Conservation (phyloP, 2,329 filamentous ascomycete species). For the Alternaria metachromatica region DNA sequence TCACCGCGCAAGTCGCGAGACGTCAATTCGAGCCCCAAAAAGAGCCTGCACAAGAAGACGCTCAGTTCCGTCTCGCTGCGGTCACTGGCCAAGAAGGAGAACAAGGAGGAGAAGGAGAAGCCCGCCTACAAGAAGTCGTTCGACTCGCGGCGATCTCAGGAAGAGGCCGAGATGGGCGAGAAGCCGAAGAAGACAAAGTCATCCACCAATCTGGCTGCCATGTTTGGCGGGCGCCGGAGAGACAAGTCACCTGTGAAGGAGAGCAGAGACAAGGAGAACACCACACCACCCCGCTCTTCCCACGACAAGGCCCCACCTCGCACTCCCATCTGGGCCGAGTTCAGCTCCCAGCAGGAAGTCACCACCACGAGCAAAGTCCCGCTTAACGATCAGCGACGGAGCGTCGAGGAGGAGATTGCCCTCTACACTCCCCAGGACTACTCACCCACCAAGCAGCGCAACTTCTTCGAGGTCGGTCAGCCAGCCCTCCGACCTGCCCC, state of each 20-base stretch:
- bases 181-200: slow-evolving; percentile 79
- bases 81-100: slow-evolving; percentile 56
- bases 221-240: slow-evolving; percentile 77
- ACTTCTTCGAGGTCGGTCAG: slow-evolving; percentile 63
- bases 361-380: slow-evolving; percentile 53
- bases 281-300: slow-evolving; percentile 63
- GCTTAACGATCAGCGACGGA: slow-evolving; percentile 52
- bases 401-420: slow-evolving; percentile 62
- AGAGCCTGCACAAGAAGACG: slow-evolving; percentile 59
- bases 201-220: slow-evolving; percentile 76
- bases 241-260: slow-evolving; percentile 53
- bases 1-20: slow-evolving; percentile 50
- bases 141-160: slow-evolving; percentile 37
- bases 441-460: slow-evolving; percentile 66
- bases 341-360: slow-evolving; percentile 55
- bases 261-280: slow-evolving; percentile 81
- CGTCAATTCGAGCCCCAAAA: slow-evolving; percentile 41
- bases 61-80: slow-evolving; percentile 62
- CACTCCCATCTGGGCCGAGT: slow-evolving; percentile 83
- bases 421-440: slow-evolving; percentile 67
- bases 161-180: slow-evolving; percentile 36
- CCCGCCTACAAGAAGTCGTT: slow-evolving; percentile 39
- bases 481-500: slow-evolving; percentile 40
- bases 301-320: slow-evolving; percentile 52
- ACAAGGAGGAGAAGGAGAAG: slow-evolving; percentile 22